Base-by-base conservation (phyloP, 164 flowering plant genomes). In the Platanus orientalis region DNA sequence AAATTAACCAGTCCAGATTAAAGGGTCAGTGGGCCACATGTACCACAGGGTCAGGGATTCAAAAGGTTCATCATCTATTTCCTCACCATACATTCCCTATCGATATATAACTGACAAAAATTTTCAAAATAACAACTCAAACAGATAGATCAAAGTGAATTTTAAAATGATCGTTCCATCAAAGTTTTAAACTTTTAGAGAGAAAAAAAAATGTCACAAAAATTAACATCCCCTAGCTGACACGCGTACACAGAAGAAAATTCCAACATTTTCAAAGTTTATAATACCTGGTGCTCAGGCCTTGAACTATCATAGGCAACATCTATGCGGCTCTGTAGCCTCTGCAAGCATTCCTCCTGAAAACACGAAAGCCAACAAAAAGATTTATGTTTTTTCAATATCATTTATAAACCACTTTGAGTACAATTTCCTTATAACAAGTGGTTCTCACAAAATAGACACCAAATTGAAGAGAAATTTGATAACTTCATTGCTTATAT, bases 321-420 rank as follows among this genome's bases (percentile, higher is more conserved):
- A 71, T 89, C 97, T 61, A 95, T 81, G 6, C 97, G 88, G 61
- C 66, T 80, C 77, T 91, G 97, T 54, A 91, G 82, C 75, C 80
- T 85, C 65, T 66, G 88, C 76, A 95, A 79, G 78, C 94, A 81
- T 60, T 86, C 97, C 73, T 95, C 99, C 99, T 95, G 81, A 68
- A 30, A 72, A 26, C 47, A 67, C 2, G 59, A 66, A 45, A 45
- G 19, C 49, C 49, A 14, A 45, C 5, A 19, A 19, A 45, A 45
- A 45, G 49, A 45, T 7, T 3, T 7, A 10, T 7, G 42, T 36
- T 36, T 36, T 14, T 36, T 1, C 9, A 7, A 3, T 7, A 36
- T 36, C 42, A 36, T 36, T 36, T 36, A 14, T 7, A 36, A 14
- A 36, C 12, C 42, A 36, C 42, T 36, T 36, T 10, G 7, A 7